A percentile compares a stretch with the other conserved stretches of the same genome.
Evolutionary conservation across 805 yeast genomes (phyloP).

Genomic region (Candida taoyuanica): DNA sequence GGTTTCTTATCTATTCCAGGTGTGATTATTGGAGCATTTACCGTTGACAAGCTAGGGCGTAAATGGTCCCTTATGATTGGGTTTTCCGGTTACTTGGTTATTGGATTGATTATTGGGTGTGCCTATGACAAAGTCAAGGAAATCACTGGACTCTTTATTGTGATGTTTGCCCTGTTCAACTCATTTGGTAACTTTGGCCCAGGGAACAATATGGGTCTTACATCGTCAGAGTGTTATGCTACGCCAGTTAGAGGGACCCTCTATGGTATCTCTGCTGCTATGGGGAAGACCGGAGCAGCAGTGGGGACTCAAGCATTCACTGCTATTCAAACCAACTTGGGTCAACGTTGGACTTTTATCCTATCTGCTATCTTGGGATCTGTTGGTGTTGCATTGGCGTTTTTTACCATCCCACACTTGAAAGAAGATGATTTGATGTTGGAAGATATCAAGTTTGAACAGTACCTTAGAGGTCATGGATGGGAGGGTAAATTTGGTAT

Average conservation of each 20-base stretch:
- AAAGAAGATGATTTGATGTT: slow-evolving; percentile 62
- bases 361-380: slow-evolving; percentile 73
- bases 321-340: slow-evolving; percentile 60
- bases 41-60: slow-evolving; percentile 64
- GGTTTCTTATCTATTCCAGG: slow-evolving; percentile 71
- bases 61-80: slow-evolving; percentile 69
- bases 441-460: slow-evolving; percentile 60
- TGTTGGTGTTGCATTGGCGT: slow-evolving; percentile 56
- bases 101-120: slow-evolving; percentile 68
- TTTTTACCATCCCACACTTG: slow-evolving; percentile 62
- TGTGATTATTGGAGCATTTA: slow-evolving; percentile 60
- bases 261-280: slow-evolving; percentile 73
- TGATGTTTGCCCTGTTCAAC: slow-evolving; percentile 71
- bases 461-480: slow-evolving; percentile 53
- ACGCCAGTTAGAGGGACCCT: slow-evolving; percentile 74
- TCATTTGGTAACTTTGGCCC: slow-evolving; percentile 74
- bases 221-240: slow-evolving; percentile 64
- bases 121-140: slow-evolving; percentile 52
- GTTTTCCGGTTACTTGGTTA: slow-evolving; percentile 62
- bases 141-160: slow-evolving; percentile 58
- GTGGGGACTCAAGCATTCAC: slow-evolving; percentile 71
- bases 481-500: slow-evolving; percentile 45
- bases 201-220: slow-evolving; percentile 69
- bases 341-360: slow-evolving; percentile 71
- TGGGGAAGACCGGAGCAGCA: slow-evolving; percentile 84